Conservation (phyloP, 495 filamentous ascomycete species). For the Daldinia concentrica region DNA sequence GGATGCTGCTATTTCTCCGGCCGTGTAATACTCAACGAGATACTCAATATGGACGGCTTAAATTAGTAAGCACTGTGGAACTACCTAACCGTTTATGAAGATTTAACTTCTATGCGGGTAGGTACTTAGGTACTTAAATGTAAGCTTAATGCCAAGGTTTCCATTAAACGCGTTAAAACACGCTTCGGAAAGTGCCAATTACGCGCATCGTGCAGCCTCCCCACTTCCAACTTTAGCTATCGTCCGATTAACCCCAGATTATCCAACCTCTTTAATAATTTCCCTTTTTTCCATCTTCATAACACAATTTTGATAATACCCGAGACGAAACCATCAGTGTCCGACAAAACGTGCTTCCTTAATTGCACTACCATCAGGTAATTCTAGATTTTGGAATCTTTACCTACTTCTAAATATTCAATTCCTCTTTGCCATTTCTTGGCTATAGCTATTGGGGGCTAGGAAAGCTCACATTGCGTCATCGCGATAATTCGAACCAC, state of each 20-base stretch:
- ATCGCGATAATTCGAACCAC: constrained; percentile 11
- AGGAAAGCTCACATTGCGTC: constrained; percentile 27
- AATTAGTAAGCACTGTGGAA: neutral
- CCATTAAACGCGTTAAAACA: constrained; percentile 38
- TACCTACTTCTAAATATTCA: neutral
- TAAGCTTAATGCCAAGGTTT: constrained; percentile 1
- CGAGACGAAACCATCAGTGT: constrained; percentile 3
- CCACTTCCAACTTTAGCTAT: constrained; percentile 29
- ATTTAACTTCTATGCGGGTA: neutral
- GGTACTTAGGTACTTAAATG: neutral
- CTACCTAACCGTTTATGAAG: neutral
- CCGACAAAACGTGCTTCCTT: neutral
- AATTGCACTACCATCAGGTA: neutral
- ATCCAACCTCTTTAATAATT: constrained; percentile 19
- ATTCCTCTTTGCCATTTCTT: neutral
- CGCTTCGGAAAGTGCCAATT: constrained; percentile 21
- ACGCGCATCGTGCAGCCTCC: constrained; percentile 32
- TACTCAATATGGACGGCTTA: neutral
- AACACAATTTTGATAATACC: too few species aligned
- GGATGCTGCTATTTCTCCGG: too few species aligned
- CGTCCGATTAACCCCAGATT: constrained; percentile 27
- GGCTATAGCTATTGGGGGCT: neutral
- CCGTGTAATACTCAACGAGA: too few species aligned
- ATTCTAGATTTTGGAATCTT: neutral
- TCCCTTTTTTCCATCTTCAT: neutral